phyloP scores from a whole-genome alignment of 306 rosid genomes.

The Vigna radiata region DNA sequence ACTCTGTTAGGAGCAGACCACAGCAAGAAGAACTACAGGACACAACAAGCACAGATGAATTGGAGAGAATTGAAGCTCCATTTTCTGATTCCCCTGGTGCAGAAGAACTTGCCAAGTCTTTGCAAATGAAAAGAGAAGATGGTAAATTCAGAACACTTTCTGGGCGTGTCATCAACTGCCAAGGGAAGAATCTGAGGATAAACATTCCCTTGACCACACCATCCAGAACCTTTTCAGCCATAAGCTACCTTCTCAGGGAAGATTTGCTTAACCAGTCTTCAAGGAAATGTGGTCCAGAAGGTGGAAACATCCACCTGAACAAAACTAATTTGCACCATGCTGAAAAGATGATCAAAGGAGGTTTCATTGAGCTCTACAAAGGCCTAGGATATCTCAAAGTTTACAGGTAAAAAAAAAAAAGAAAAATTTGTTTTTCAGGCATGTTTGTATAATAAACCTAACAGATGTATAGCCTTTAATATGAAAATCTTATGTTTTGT shows the following conservation, averaged over 20 bases:
- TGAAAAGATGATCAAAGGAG: slow-evolving; percentile 93
- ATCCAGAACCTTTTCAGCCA: slow-evolving; percentile 83
- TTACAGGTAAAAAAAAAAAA: slow-evolving; percentile 63
- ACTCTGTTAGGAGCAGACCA: slow-evolving; percentile 70
- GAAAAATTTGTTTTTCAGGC: not conserved
- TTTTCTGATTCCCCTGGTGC: slow-evolving; percentile 54
- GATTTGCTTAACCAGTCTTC: slow-evolving; percentile 84
- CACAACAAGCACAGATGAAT: slow-evolving; percentile 52
- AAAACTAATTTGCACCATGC: slow-evolving; percentile 83
- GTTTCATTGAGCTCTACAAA: slow-evolving; percentile 89
- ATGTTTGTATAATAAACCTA: not conserved
- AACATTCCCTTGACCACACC: slow-evolving; percentile 95
- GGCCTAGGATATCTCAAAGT: slow-evolving; percentile 90
- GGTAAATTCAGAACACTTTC: slow-evolving; percentile 65
- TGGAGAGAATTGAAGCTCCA: slow-evolving; percentile 62
- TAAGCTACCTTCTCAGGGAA: slow-evolving; percentile 82
- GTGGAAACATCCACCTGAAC: slow-evolving; percentile 71
- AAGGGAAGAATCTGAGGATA: slow-evolving; percentile 87
- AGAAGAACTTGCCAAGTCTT: slow-evolving; percentile 57
- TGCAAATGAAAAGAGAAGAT: slow-evolving; percentile 59
- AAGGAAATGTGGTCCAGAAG: slow-evolving; percentile 69
- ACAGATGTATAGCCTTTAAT: not conserved
- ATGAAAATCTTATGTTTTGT: slow-evolving; percentile 42
- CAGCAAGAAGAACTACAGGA: slow-evolving; percentile 70
- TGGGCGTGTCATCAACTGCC: slow-evolving; percentile 64